These are phyloP conservation scores for Eremomyces bilateralis DNA, from an alignment of 495 filamentous ascomycete species.

Conservation along the genomic window DNA sequence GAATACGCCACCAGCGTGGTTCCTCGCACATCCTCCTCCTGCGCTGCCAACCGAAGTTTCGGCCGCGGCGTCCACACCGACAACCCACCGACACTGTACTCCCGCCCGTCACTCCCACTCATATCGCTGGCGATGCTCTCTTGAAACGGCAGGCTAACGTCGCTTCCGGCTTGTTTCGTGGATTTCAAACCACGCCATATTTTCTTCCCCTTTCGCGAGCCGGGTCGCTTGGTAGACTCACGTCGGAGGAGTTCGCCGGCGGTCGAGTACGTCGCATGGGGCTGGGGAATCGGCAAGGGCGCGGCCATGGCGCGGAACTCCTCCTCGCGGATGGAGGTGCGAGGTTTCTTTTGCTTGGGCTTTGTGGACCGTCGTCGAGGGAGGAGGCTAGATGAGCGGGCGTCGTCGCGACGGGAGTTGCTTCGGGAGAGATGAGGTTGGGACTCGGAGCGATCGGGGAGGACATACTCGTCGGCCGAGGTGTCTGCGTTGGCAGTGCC, in stretches of 20 bases:
- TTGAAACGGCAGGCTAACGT: constrained; percentile 47
- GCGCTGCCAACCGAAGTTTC: constrained; percentile 30
- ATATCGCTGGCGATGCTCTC: constrained; percentile 54
- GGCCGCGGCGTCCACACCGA: constrained; percentile 61
- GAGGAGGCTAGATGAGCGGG: constrained; percentile 31
- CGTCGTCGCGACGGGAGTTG: constrained; percentile 42
- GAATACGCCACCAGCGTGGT: neutral
- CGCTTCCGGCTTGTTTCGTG: no score
- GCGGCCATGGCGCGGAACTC: constrained; percentile 71
- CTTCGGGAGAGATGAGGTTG: constrained; percentile 16
- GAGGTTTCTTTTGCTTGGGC: constrained; percentile 52
- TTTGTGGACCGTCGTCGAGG: constrained; percentile 56
- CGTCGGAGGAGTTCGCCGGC: constrained; percentile 31
- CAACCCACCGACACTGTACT: constrained; percentile 54
- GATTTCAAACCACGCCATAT: no score
- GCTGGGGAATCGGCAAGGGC: constrained; percentile 40
- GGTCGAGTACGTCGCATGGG: constrained; percentile 27
- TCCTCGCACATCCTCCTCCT: no score
- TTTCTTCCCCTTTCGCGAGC: no score
- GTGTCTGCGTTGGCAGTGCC: no score
- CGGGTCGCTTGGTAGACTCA: constrained; percentile 42
- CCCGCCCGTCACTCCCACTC: constrained; percentile 47
- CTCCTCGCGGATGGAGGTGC: constrained; percentile 54
- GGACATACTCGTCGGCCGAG: no score
- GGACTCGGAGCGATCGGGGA: constrained; percentile 23